Evolutionary conservation across 2,329 filamentous ascomycete species (phyloP), one percentile per base, ranked within the genome.

Genomic region (Penicillium glabrum): DNA sequence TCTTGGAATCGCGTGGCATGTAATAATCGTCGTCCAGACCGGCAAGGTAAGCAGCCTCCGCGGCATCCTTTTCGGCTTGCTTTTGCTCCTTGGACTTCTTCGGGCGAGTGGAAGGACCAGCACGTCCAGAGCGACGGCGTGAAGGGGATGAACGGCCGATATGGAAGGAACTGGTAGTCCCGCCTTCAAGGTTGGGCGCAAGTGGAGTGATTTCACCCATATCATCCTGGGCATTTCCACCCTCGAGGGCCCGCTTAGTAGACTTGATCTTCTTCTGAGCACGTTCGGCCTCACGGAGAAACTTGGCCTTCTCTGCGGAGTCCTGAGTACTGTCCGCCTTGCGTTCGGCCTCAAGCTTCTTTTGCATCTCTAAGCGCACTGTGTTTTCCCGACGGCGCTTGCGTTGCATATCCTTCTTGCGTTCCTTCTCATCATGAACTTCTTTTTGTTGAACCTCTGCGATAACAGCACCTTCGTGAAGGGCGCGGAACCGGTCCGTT

Each of bases 381-480:
- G 92, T 92, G 82, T 97, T 97, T 73, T 98, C 93, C 19, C 95
- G 89, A 44, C 95, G 88, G 58, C 95, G 86, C 79, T 98, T 99
- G 61, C 95, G 89, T 74, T 99, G 95, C 91, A 99, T 98, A 71
- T 99, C 95, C 80, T 99, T 99, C 81, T 99, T 99, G 63, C 95
- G 91, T 77, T 99, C 95, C 78, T 99, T 99, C 75, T 99, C 95
- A 59, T 93, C 92, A 59, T 89, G 89, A 8, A 97, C 82, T 73
- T 97, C 93, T 63, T 91, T 91, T 60, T 92, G 89, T 64, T 95
- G 90, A 2, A 98, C 93, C 67, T 96, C 89, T 52, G 89, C 85
- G 58, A 93, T 84, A 1, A 95, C 93, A 41, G 89, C 87, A 19
- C 90, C 85, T 69, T 92, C 93, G 72, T 95, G 87, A 46, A 87